Conservation (phyloP, 306 rosid species). For the Trifolium dubium region DNA sequence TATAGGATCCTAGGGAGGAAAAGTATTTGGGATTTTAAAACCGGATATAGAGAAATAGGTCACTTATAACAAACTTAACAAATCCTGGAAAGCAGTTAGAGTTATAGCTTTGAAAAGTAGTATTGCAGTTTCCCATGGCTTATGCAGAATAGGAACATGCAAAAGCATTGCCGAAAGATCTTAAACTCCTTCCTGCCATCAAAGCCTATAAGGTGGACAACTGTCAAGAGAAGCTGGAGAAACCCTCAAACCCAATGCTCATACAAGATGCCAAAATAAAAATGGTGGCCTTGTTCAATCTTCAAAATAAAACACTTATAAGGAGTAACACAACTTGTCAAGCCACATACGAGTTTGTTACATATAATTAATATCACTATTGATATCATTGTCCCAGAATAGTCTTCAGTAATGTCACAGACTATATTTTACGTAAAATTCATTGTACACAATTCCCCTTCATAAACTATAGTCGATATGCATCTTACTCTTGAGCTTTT, state of each 20-base stretch:
- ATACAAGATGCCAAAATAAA: background rate
- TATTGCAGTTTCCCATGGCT: background rate
- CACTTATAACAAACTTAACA: constrained; percentile 31
- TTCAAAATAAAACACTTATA: background rate
- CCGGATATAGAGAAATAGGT: constrained; percentile 8
- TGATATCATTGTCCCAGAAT: background rate
- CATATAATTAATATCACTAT: background rate
- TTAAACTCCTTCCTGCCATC: constrained; percentile 26
- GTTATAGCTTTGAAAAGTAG: background rate
- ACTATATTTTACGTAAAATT: background rate
- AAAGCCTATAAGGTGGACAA: constrained; percentile 28
- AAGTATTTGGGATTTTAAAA: constrained; percentile 2
- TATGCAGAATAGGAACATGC: constrained; percentile 3
- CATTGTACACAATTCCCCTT: background rate
- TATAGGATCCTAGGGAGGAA: constrained; percentile 4
- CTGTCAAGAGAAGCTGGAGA: constrained; percentile 12
- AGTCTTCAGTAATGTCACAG: background rate
- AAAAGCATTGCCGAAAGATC: background rate
- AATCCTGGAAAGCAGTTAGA: constrained; percentile 10
- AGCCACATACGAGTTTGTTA: background rate
- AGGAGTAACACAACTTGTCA: background rate
- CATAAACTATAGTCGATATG: background rate
- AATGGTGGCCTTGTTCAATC: background rate
- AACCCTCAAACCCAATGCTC: background rate
- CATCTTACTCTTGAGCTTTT: background rate